Evolutionary conservation across 2,329 filamentous ascomycete species (phyloP).

Genomic region (Aspergillus intermedius): DNA sequence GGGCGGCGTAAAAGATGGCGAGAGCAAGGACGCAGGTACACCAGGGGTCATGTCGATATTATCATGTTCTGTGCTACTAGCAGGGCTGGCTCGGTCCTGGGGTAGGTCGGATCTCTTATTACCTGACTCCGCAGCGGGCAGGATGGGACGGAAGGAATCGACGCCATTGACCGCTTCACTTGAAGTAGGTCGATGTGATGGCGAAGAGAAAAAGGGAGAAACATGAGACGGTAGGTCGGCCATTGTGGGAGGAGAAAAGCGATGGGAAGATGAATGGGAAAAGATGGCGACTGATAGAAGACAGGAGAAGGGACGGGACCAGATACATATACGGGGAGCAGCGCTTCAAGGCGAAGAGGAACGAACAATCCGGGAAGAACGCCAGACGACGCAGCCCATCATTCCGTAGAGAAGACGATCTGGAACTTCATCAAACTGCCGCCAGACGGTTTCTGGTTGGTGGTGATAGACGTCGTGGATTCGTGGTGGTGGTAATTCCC

Average conservation of each 20-base stretch:
- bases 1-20: conserved; percentile 47
- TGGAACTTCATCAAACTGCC: background rate
- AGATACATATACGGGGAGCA: background rate
- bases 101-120: background rate
- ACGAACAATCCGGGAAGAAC: background rate
- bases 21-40: conserved; percentile 48
- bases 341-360: background rate
- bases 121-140: background rate
- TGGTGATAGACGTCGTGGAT: background rate
- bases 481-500: background rate
- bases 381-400: background rate
- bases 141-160: conserved; percentile 3
- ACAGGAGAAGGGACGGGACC: background rate
- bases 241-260: conserved; percentile 32
- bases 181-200: conserved; percentile 20
- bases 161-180: conserved; percentile 14
- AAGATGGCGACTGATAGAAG: background rate
- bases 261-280: background rate
- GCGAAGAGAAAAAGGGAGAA: conserved; percentile 44
- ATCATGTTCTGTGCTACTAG: conserved; percentile 16
- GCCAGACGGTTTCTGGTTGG: background rate
- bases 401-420: background rate
- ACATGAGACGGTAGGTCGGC: conserved; percentile 51
- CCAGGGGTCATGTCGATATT: conserved; percentile 36
- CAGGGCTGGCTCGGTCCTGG: conserved; percentile 14